phyloP scores from a whole-genome alignment of 495 filamentous ascomycete species.

The Terfezia boudieri region DNA sequence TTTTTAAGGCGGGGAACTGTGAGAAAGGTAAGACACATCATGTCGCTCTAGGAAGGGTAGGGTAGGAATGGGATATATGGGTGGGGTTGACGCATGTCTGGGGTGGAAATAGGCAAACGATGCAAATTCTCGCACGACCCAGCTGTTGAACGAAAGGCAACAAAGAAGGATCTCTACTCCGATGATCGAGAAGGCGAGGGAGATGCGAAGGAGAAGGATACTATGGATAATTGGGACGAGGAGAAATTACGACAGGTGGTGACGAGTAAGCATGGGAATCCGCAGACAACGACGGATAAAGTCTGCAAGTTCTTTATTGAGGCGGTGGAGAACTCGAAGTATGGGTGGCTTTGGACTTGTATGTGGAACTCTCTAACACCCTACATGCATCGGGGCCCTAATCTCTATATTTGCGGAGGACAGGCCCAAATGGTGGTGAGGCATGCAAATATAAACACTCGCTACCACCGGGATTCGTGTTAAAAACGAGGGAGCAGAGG shows the following conservation, averaged over 20 bases:
- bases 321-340: constrained; percentile 92
- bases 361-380: neutral
- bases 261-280: constrained; percentile 89
- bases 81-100: neutral
- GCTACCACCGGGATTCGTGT: constrained; percentile 83
- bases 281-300: constrained; percentile 86
- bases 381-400: neutral
- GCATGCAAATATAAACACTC: constrained; percentile 98
- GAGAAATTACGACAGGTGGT: constrained; percentile 83
- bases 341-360: constrained; percentile 97
- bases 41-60: neutral
- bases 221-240: constrained; percentile 90
- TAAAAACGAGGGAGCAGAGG: constrained; percentile 95
- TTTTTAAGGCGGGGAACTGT: constrained; percentile 89
- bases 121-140: constrained; percentile 96
- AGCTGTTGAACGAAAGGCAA: constrained; percentile 65
- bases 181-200: constrained; percentile 51
- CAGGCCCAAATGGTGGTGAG: constrained; percentile 70
- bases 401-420: neutral
- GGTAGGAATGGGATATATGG: neutral
- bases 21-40: constrained; percentile 44
- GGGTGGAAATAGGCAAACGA: constrained; percentile 33
- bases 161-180: constrained; percentile 81
- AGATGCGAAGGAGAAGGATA: constrained; percentile 74
- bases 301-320: constrained; percentile 99